Base-by-base conservation (phyloP, 2,329 filamentous ascomycete genomes). In the Neoscytalidium dimidiatum region DNA sequence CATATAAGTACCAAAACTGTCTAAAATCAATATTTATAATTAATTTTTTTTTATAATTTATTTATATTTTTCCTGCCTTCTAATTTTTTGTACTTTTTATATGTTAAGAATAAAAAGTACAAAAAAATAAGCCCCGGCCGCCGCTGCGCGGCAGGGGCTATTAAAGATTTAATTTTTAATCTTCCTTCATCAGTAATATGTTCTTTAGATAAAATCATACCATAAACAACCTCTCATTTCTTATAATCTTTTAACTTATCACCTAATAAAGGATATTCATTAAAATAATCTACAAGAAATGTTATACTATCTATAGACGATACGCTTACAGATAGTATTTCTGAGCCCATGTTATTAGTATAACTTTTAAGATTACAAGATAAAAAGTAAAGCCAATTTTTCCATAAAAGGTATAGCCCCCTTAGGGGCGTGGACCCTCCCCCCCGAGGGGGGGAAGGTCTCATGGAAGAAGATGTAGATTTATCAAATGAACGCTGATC, bases 1-100 rank as follows among this genome's bases (percentile, higher is more conserved):
- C 48, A 52, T 52, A 52, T 48, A 52, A 52, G 17, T 33, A 52
- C 48, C 43, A 46, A 46, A 46, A 46, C 48, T 33, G 48, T 52
- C 48, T 33, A 52, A 52, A 52, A 52, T 52, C 17, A 52, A 52
- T 19, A 52, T 52, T 31, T 33, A 33, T 31, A 33, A 33, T 33
- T 52, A 33, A 31, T 33, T 52, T 31, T 52, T 52, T 52, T 31
- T 31, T 52, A 31, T 33, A 21, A 52, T 31, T 33, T 31, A 52
- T 52, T 52, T 52, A 52, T 46, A 46, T 46, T 46, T 46, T 46
- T 46, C 31, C 31, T 33, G 11, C 11, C 11, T 6, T 33, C 31
- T 33, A 33, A 33, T 33, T 33, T 33, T 33, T 33, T 33, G 5
- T 33, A n/a, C n/a, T n/a, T n/a, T n/a, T n/a, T n/a, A n/a, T n/a